These are phyloP conservation scores for Tuber brumale DNA, from an alignment of 495 filamentous ascomycete genomes.

Conservation along the genomic window DNA sequence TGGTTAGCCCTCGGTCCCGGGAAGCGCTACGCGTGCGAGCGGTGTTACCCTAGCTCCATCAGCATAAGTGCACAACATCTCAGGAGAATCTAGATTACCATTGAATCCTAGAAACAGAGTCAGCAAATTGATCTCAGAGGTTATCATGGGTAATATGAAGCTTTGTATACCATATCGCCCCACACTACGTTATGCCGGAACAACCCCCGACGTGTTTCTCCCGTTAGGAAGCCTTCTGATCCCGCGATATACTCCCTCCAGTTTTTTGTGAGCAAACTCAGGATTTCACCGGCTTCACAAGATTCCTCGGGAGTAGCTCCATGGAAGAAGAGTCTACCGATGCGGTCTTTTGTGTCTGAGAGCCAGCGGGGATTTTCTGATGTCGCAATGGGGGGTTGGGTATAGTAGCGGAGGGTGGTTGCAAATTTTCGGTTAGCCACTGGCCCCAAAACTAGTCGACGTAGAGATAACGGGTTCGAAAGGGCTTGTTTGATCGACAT, in stretches of 20 bases:
- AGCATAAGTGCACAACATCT: slow-evolving; percentile 3
- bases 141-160: neutral
- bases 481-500: neutral
- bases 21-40: neutral
- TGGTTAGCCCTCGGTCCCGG: neutral
- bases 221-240: slow-evolving; percentile 73
- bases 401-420: neutral
- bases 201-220: slow-evolving; percentile 57
- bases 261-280: slow-evolving; percentile 58
- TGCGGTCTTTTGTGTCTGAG: slow-evolving; percentile 59
- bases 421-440: neutral
- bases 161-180: slow-evolving; percentile 72
- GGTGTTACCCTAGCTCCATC: neutral
- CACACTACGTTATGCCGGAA: slow-evolving; percentile 70
- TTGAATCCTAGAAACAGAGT: slow-evolving; percentile 25
- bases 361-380: slow-evolving; percentile 59
- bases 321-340: slow-evolving; percentile 81
- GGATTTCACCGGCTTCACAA: slow-evolving; percentile 54
- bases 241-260: slow-evolving; percentile 75
- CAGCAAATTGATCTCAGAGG: neutral
- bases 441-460: neutral
- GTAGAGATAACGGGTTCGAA: neutral
- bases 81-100: slow-evolving; percentile 16
- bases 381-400: neutral
- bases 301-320: slow-evolving; percentile 60